Conservation (phyloP, 176 grass and related monocot species). For the Oryza meyeriana region DNA sequence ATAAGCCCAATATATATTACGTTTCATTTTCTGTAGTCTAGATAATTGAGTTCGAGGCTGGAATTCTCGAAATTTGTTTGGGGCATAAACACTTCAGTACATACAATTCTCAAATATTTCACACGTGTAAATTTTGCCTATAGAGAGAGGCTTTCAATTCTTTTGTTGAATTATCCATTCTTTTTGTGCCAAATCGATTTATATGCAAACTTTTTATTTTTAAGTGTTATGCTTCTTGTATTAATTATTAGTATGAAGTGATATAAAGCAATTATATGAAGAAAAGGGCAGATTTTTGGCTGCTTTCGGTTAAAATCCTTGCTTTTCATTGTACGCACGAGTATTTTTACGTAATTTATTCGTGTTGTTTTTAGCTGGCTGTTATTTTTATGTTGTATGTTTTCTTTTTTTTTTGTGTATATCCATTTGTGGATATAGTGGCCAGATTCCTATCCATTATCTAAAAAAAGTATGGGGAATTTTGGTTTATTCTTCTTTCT, state of each 20-base stretch:
- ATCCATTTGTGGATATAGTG: too few relatives aligned
- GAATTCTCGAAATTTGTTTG: not conserved
- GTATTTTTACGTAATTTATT: not conserved
- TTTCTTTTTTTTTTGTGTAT: not conserved
- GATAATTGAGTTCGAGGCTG: not conserved
- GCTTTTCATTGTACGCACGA: not conserved
- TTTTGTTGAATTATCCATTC: not conserved
- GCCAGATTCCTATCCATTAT: too few relatives aligned
- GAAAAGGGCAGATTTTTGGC: not conserved
- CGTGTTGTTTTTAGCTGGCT: not conserved
- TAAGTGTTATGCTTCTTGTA: not conserved
- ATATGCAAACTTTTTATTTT: not conserved
- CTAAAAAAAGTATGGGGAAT: too few relatives aligned
- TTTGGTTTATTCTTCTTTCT: not conserved
- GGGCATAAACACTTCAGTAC: not conserved
- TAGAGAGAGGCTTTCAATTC: not conserved
- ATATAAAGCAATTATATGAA: not conserved
- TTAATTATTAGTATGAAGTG: not conserved
- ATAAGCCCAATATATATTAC: not conserved
- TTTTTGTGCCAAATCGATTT: not conserved
- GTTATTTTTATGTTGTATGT: not conserved
- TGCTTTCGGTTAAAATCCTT: not conserved
- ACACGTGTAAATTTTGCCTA: not conserved
- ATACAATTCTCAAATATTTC: not conserved
- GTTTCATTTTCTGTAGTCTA: not conserved